Base-by-base conservation (phyloP, 331 rosid species). In the Rosa hybrid region DNA sequence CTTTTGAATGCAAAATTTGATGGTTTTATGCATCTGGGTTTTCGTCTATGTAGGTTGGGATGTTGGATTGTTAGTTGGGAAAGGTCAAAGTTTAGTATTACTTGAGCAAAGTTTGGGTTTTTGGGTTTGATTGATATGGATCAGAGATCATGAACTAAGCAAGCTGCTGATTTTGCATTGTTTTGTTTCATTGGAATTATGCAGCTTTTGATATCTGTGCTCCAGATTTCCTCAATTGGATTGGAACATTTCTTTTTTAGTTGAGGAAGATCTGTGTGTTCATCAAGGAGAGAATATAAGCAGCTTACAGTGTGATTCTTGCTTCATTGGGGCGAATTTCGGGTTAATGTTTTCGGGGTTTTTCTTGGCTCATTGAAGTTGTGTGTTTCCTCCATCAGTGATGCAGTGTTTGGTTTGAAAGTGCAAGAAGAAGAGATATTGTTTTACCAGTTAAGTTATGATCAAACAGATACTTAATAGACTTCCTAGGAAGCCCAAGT, bases 401-500 rank as follows among this genome's bases (percentile, higher is more conserved):
- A 54, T 87, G 85, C 48, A 41, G 82, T 82, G 74, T 75, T 83
- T 83, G 76, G 75, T 80, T 82, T 75, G 72, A 78, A 82, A 83
- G 84, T 81, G 87, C 70, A 67, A 71, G 77, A 75, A 81, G 82
- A 69, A 78, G 57, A 46, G 68, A 62, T 77, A 48, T 87, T 41
- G 69, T 65, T 75, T 84, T 86, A 56, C 65, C 78, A 42, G 68
- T 89, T 78, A 71, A 93, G 94, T 79, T 86, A 95, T 95, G 99
- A 90, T 95, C 89, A 95, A 95, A 83, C 90, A 93, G 86, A 87
- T 95, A 84, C 78, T 95, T 27, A 93, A 93, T 88, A 93, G 87
- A 94, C 86, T 95, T 74, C 99, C 99, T 39, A 86, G 92, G 76
- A 95, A 95, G 88, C 90, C 95, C 75, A 95, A 88, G 89, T 85